Evolutionary conservation across 768 basidiomycete genomes (phyloP), one percentile per base, ranked within the genome.

Genomic region (Lentinula sp.): DNA sequence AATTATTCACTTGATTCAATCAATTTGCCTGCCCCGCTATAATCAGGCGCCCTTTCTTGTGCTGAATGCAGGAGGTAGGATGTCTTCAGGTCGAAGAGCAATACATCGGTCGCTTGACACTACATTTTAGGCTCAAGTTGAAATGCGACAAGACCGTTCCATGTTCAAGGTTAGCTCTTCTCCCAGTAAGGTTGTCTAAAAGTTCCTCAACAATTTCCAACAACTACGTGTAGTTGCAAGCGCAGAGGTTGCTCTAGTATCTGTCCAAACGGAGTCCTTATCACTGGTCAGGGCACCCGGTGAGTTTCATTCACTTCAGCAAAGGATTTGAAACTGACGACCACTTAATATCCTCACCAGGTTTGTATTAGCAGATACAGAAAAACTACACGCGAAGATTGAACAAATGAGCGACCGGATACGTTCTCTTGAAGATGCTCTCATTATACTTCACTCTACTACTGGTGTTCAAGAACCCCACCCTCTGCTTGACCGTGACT

Each of bases 231-330:
- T 61, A 81, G 80, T 56, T 87, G 89, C 70, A 88, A 85, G 68
- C 83, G 89, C 45, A 77, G 89, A 65, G 89, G 89, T 33, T 91
- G 89, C 66, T 82, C 85, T 5, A 85, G 85, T 10, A 91, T 91
- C 58, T 91, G 90, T 72, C 88, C 88, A 3, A 90, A 90, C 66
- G 88, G 75, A 35, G 87, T 85, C 67, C 77, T 91, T 42, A 83
- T 86, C 13, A 90, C 89, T 1, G 89, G 89, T 4, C 87, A 91
- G 68, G 89, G 89, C 18, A 91, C 89, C 43, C 79, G 88, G 88
- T 87, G 66, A 59, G 15, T 48, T 39, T 58, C 36, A 43, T 56
- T 32, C 54, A 20, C 48, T 20, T 13, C 37, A 32, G 39, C 20
- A 65, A 23, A 13, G 58, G 57, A 46, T 62, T 23, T 41, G 49